Percentiles rank a stretch among this genome's conserved stretches.
phyloP scores from a whole-genome alignment of 768 basidiomycete genomes.

The Auriculariales sp. region DNA sequence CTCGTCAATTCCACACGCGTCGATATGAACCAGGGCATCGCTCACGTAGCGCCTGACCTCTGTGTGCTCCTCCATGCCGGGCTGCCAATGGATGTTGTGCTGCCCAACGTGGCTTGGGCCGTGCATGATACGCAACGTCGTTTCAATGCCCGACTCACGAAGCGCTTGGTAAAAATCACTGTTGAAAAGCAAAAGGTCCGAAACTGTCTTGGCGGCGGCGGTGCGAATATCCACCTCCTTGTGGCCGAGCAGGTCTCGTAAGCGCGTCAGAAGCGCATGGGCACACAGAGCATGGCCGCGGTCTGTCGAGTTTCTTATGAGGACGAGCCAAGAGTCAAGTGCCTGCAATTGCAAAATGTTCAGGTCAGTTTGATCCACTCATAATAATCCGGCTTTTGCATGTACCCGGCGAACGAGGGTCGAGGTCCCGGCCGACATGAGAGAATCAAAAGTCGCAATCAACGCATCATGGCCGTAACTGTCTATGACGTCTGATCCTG shows the following conservation, averaged over 20 bases:
- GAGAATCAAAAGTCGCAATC: too few species aligned
- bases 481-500: too few species aligned
- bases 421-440: too few species aligned
- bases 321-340: conserved; percentile 48
- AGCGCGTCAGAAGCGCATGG: conserved; percentile 32
- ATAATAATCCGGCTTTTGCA: too few species aligned
- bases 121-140: conserved; percentile 26
- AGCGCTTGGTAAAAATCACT: conserved; percentile 23
- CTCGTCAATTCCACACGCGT: too few species aligned
- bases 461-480: too few species aligned
- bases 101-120: conserved; percentile 16
- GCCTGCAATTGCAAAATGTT: too few species aligned
- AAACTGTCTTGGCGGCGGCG: conserved; percentile 46
- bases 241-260: conserved; percentile 47
- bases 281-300: conserved; percentile 37
- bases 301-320: conserved; percentile 41
- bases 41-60: conserved; percentile 44
- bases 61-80: conserved; percentile 41
- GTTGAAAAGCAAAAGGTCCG: conserved; percentile 35
- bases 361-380: too few species aligned
- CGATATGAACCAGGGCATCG: conserved; percentile 28
- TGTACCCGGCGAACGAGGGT: too few species aligned
- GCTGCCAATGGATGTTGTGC: conserved; percentile 15
- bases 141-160: conserved; percentile 29
- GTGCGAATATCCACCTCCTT: conserved; percentile 40